Evolutionary conservation across 2,329 filamentous ascomycete genomes (phyloP), one percentile per base, ranked within the genome.

Genomic region (Zarea fungicola): DNA sequence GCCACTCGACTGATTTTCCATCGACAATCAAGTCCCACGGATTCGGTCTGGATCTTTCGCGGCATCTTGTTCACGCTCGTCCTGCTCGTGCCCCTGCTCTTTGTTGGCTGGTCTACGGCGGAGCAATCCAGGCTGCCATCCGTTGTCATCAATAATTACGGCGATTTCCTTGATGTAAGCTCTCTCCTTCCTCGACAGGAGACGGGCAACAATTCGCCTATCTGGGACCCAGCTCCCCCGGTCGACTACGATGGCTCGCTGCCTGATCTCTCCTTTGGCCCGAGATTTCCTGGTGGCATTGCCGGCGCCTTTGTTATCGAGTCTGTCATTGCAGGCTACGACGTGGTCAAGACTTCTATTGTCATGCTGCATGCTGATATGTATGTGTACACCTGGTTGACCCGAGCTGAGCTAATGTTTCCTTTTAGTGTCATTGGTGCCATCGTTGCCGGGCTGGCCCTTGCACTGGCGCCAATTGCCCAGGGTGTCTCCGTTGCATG

Each of bases 31-130:
- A 28, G 28, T 28, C 42, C n/a, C 9, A 26, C 45, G 16, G 49
- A 52, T 13, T 47, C 56, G 8, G 34, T 52, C 5, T 63, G 60
- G 40, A 42, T 64, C 49, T 58, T 62, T 19, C 57, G 54, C 3
- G 52, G 59, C 36, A 25, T 58, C n/a, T 45, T 54, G 19, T 51
- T 58, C 29, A 56, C 60, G 6, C 32, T 63, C 6, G 22, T 60
- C n/a, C 11, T 58, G 5, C 48, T 56, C 29, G 28, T 51, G 2
- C 50, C 58, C 7, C 23, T 57, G 19, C 16, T 57, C 3, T 35
- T 46, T 16, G 10, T 57, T 4, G 53, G 52, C 37, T 60, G 54
- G 56, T 26, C 51, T 23, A 11, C 32, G n/a, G n/a, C n/a, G n/a
- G n/a, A n/a, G 19, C 8, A 4, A 9, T 21, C 32, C 16, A 9